A percentile compares a stretch with the other conserved stretches of the same genome.
Conservation (phyloP, 352 stramenopile genomes). For the Plasmopara viticola region DNA sequence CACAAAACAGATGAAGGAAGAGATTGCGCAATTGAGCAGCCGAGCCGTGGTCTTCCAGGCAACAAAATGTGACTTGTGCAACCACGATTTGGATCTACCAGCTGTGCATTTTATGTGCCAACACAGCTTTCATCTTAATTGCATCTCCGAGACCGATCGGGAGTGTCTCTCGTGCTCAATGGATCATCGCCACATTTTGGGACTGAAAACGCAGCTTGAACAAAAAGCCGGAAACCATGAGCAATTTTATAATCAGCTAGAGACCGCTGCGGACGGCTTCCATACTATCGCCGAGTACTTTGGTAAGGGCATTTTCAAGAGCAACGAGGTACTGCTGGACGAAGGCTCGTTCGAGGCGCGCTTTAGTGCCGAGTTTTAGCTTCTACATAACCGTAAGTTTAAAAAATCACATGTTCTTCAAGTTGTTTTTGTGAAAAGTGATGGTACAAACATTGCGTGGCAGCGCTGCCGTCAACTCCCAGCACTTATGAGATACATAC, state of each 20-base stretch:
- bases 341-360: conserved; percentile 63
- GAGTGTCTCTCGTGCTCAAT: conserved; percentile 87
- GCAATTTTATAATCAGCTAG: conserved; percentile 90
- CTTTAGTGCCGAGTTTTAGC: conserved; percentile 83
- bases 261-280: conserved; percentile 84
- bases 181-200: conserved; percentile 79
- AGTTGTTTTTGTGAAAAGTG: too few species aligned
- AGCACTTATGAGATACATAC: too few species aligned
- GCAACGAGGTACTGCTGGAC: conserved; percentile 54
- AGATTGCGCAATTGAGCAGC: conserved; percentile 76
- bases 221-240: conserved; percentile 88
- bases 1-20: conserved; percentile 88
- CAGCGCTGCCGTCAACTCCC: too few species aligned
- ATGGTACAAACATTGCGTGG: too few species aligned
- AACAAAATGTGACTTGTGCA: conserved; percentile 87
- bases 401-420: neutral
- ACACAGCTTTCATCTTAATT: conserved; percentile 88
- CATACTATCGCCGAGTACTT: conserved; percentile 89
- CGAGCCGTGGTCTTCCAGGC: conserved; percentile 87
- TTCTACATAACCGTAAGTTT: neutral
- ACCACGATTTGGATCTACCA: conserved; percentile 86
- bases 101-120: conserved; percentile 90
- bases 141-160: conserved; percentile 84
- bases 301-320: conserved; percentile 90
- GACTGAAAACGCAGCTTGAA: conserved; percentile 82